Evolutionary conservation across 169 alveolate genomes (phyloP), one percentile per base, ranked within the genome.

Genomic region (Babesia ovis): DNA sequence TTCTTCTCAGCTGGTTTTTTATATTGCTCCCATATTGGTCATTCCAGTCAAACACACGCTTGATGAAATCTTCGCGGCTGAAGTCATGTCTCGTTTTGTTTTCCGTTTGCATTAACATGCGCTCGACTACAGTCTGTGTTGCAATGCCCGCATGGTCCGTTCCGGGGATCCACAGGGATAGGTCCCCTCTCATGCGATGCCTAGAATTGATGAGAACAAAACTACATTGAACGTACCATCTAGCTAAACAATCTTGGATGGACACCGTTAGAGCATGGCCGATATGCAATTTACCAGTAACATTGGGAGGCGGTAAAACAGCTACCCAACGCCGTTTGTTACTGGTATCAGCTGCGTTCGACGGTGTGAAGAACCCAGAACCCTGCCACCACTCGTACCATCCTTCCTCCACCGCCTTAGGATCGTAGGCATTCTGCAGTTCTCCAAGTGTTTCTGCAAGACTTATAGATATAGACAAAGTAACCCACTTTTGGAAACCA

Each of bases 61-160:
- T 82, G 20, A 96, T 92, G 83, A 97, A 96, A 37, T 91, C 96
- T 23, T 97, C 99, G 74, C 99, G 92, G 9, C 98, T 98, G 67
- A 93, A 85, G 60, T 98, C 99, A 55, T 96, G 98, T 50, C 99
- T 84, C 29, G 98, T 92, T 59, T 86, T 82, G 43, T 91, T 92
- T 77, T 96, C 98, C 57, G 94, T 92, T 89, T 97, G 96, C 82
- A 91, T 84, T 54, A 97, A 77, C 83, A 91, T 85, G 72, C 97
- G 92, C 89, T 98, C 99, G 20, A 98, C 99, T 22, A 97, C 99
- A 25, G 98, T 86, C 89, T 98, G 99, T 41, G 99, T 97, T 2
- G 99, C 99, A 64, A 98, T 98, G 31, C 99, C 99, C 35, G 99
- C 99, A 81, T 97, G 99, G 68, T 95, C 99, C 18, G 96, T 95